Base-by-base conservation (phyloP, 2,329 filamentous ascomycete species). In the Sporothrix pallida region DNA sequence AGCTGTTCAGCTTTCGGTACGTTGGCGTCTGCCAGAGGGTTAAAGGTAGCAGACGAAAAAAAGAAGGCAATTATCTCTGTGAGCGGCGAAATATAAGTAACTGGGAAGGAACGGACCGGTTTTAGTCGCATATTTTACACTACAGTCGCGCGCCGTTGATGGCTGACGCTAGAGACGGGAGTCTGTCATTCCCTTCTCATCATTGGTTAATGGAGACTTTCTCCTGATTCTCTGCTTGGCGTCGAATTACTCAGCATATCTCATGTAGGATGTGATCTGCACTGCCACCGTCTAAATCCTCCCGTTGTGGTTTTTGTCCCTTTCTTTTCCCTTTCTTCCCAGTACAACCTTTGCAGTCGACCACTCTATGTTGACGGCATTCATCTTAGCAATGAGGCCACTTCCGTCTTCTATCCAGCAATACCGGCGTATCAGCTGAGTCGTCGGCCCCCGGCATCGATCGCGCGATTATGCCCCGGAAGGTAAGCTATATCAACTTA, bases 401-500 rank as follows among this genome's bases (percentile, higher is more conserved):
- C 13, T 15, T 50, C 48, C 48, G 7, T 50, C 48, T 50, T 50
- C 13, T 50, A 50, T 50, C 48, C 48, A 12, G 9, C 48, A 50
- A 50, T 50, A 50, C 48, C 48, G 13, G 48, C 13, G 48, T 50
- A 15, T 50, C 10, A 15, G 13, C 48, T 50, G 48, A 50, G 48
- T 50, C 13, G 48, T 50, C 48, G 48, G 48, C 48, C 48, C 48
- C 9, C 13, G 48, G 48, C 48, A 13, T 50, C 48, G 48, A 26
- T 26, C 42, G 8, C 63, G 44, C 44, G 42, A 68, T 23, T 15
- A 68, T 68, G 63, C 63, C 63, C 44, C 63, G 63, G 44, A 68
- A 68, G 63, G 54, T 58, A 58, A 23, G 54, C 54, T 13, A 31
- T 15, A 4, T 8, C 54, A 58, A 31, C 23, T 23, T 26, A 58